Base-by-base conservation (phyloP, 176 grass and related monocot species). In the Rhynchospora pubera region DNA sequence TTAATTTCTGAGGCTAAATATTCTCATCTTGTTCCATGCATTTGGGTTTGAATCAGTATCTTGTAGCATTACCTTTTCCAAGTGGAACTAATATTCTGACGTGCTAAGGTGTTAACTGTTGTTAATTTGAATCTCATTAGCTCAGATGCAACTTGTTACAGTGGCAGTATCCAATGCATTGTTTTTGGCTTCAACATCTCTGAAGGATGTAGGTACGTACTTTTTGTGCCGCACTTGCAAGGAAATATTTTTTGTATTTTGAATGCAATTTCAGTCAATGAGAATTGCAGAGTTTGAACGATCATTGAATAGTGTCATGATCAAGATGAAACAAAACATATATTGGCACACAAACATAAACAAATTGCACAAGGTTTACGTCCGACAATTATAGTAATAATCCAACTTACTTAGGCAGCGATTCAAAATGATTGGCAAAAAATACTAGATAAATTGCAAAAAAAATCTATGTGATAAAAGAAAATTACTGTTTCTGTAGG, bases 21-120 rank as follows among this genome's bases (percentile, higher is more conserved):
- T 74, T 51, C 69, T 74, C 69, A 74, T 74, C 45, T n/a, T 24
- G 21, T 51, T 51, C 13, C 48, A 53, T 51, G 22, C 48, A 76
- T 30, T 55, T 76, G 72, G 48, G 72, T 21, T 55, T 76, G 48
- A 55, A 76, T 55, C 22, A 12, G 72, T 76, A 76, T 76, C 72
- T 76, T 0, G 5, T 76, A 53, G 72, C 48, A 55, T 12, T 76
- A 55, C 72, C 30, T 76, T 76, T 15, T 76, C 12, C 48, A 76
- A 76, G 72, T 76, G 72, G 72, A 53, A 76, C 18, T 76, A 51
- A 51, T 75, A 75, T 75, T 75, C 71, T 75, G 71, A 15, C 71
- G 15, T 1, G 45, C 71, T 75, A 13, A 28, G 11, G 45, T 69
- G 70, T 28, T 43, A 51, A 47, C 6, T 12, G 34, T 70, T 70